These are phyloP conservation scores for Euphorbia peplus DNA, from an alignment of 345 rosid genomes.

Conservation along the genomic window DNA sequence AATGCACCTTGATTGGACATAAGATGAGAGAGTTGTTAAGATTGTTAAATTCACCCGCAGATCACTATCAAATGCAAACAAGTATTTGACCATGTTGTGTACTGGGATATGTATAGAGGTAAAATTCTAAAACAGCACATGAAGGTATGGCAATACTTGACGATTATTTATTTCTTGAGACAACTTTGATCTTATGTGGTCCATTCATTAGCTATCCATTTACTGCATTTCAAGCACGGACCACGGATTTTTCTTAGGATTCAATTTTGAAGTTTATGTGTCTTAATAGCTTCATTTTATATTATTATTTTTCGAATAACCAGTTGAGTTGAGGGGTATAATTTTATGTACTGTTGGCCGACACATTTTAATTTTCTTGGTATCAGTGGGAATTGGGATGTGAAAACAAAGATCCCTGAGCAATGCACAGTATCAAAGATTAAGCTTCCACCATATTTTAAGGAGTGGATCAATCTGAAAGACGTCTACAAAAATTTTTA, in stretches of 20 bases:
- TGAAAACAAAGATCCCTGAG: conserved; percentile 83
- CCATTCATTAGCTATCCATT: background rate
- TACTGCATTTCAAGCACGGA: background rate
- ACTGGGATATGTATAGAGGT: background rate
- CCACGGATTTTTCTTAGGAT: background rate
- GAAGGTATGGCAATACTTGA: background rate
- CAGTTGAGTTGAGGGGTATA: background rate
- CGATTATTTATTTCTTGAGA: background rate
- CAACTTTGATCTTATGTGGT: background rate
- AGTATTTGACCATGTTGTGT: background rate
- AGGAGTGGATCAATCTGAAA: conserved; percentile 92
- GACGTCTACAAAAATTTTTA: conserved; percentile 79
- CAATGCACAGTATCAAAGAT: conserved; percentile 68
- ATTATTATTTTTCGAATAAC: background rate
- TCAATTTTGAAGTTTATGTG: too few relatives aligned
- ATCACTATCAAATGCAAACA: background rate
- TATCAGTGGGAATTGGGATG: conserved; percentile 92
- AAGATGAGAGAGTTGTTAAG: background rate
- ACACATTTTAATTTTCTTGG: conserved; percentile 18
- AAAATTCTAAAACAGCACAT: background rate
- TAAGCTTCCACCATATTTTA: conserved; percentile 73
- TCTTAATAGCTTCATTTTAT: background rate
- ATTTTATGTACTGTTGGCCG: conserved; percentile 16
- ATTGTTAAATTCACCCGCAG: background rate
- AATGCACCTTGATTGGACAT: background rate